phyloP scores from a whole-genome alignment of 2,329 filamentous ascomycete genomes.

The Verruconis gallopava region DNA sequence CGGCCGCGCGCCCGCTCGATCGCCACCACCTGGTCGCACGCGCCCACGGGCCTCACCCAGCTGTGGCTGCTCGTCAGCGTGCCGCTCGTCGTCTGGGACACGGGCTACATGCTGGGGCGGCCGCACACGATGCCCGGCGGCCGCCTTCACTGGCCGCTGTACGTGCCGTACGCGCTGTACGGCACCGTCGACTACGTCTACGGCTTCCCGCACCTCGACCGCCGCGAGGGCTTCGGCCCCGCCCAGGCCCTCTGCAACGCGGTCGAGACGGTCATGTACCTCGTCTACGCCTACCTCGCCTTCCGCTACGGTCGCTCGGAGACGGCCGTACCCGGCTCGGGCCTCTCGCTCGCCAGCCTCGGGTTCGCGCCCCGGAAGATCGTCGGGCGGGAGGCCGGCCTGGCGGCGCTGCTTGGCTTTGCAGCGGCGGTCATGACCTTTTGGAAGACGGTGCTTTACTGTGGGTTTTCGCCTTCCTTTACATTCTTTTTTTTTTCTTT shows the following conservation, averaged over 20 bases:
- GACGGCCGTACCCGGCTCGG: constrained; percentile 22
- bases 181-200: constrained; percentile 70
- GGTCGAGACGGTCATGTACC: constrained; percentile 54
- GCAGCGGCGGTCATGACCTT: constrained; percentile 49
- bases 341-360: constrained; percentile 26
- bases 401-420: constrained; percentile 46
- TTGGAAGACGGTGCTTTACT: constrained; percentile 55
- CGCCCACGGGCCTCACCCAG: constrained; percentile 45
- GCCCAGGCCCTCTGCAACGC: constrained; percentile 61
- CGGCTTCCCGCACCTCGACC: constrained; percentile 58
- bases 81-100: constrained; percentile 73
- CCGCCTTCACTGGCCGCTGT: constrained; percentile 56
- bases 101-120: constrained; percentile 62
- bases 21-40: constrained; percentile 41
- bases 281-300: constrained; percentile 39
- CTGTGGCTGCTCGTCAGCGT: constrained; percentile 63
- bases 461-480: constrained; percentile 37
- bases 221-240: constrained; percentile 59
- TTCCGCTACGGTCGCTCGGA: constrained; percentile 19
- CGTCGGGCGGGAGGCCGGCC: constrained; percentile 36
- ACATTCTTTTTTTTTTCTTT: neutral
- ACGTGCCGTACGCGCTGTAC: constrained; percentile 68
- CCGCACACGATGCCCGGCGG: constrained; percentile 76
- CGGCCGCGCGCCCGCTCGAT: constrained; percentile 13
- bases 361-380: constrained; percentile 12